Percentiles rank a stretch among this genome's conserved stretches.
These are phyloP conservation scores for Triticum timopheevii DNA, from an alignment of 176 grass and related monocot genomes.

Conservation along the genomic window DNA sequence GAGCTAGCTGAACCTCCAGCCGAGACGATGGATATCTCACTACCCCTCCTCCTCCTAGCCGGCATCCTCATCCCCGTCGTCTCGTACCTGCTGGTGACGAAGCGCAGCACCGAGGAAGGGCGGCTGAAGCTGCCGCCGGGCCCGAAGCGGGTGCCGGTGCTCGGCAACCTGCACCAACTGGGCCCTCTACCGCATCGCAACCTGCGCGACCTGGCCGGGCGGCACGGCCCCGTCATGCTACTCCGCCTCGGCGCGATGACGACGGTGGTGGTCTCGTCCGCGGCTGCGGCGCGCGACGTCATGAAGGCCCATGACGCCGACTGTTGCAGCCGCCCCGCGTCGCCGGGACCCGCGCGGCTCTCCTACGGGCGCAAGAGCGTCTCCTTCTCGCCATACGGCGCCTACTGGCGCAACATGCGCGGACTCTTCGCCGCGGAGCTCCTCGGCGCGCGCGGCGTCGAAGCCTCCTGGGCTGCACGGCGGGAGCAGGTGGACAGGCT, in stretches of 20 bases:
- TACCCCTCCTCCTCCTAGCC: not conserved
- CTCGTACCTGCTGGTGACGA: not conserved
- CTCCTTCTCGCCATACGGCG: slow-evolving; percentile 42
- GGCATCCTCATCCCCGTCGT: not conserved
- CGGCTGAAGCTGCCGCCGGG: slow-evolving; percentile 6
- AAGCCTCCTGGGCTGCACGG: not conserved
- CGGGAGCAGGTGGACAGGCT: slow-evolving; percentile 26
- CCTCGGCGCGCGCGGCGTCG: slow-evolving; percentile 41
- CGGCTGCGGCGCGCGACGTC: slow-evolving; percentile 42
- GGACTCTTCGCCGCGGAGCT: slow-evolving; percentile 47
- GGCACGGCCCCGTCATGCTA: slow-evolving; percentile 19
- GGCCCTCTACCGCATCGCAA: no score
- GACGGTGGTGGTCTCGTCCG: not conserved
- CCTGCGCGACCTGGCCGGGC: no score
- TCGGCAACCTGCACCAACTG: no score
- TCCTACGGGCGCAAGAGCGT: slow-evolving; percentile 18
- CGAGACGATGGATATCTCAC: not conserved
- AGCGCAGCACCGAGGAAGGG: not conserved
- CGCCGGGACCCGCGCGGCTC: slow-evolving; percentile 23
- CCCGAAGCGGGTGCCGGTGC: no score
- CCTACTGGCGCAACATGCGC: slow-evolving; percentile 50
- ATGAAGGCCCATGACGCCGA: slow-evolving; percentile 44
- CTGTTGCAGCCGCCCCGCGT: slow-evolving; percentile 36
- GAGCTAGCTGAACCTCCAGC: not conserved
- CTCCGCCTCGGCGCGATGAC: slow-evolving; percentile 52